phyloP scores from a whole-genome alignment of 2,329 filamentous ascomycete species.

The Diplodia scrobiculata region DNA sequence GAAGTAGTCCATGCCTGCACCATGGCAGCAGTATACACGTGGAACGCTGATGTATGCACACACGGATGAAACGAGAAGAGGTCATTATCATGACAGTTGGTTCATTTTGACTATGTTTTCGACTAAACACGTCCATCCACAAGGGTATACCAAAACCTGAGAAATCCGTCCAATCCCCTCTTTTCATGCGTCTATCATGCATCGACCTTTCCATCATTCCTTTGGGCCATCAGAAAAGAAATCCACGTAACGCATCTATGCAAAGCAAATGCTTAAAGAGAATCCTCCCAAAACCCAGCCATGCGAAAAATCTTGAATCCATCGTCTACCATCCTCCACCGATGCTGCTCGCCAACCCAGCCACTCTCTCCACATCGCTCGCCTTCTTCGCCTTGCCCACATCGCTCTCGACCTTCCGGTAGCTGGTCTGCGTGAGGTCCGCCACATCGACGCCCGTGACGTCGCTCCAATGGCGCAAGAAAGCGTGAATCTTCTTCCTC shows the following conservation, averaged over 20 bases:
- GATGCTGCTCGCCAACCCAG: constrained; percentile 84
- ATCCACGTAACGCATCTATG: background rate
- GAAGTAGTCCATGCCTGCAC: background rate
- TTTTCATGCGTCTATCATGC: background rate
- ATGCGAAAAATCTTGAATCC: too few relatives aligned
- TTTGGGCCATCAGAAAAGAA: background rate
- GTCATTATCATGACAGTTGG: background rate
- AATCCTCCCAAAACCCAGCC: background rate
- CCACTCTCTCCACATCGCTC: constrained; percentile 76
- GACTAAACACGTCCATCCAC: background rate
- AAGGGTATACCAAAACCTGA: background rate
- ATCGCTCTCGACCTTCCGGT: constrained; percentile 89
- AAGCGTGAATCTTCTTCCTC: constrained; percentile 64
- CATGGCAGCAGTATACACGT: background rate
- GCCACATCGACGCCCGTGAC: constrained; percentile 70
- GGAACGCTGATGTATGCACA: background rate
- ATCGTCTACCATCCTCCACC: constrained; percentile 80
- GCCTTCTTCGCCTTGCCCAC: constrained; percentile 72
- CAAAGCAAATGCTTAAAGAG: background rate
- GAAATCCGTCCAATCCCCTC: background rate
- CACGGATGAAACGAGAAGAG: background rate
- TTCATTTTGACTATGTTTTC: background rate
- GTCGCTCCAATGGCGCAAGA: constrained; percentile 74
- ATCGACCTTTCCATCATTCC: background rate
- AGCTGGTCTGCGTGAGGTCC: constrained; percentile 80